phyloP scores from a whole-genome alignment of 2,329 filamentous ascomycete genomes.

The Zasmidium angulare region DNA sequence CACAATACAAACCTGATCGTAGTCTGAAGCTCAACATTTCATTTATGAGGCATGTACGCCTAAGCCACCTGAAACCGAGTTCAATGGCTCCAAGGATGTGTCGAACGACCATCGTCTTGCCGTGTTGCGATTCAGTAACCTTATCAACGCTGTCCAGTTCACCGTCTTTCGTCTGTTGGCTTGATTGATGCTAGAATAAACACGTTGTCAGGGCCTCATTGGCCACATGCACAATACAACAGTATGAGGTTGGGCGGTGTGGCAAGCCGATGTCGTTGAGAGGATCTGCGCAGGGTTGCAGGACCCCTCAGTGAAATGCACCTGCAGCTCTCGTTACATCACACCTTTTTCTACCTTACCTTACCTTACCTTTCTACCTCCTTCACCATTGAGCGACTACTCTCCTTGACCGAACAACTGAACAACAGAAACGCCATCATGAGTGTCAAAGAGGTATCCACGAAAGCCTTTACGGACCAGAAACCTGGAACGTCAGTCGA shows the following conservation, averaged over 20 bases:
- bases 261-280: not conserved
- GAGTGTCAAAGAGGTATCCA: constrained; percentile 74
- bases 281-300: not conserved
- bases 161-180: not conserved
- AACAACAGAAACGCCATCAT: constrained; percentile 48
- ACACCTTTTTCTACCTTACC: not conserved
- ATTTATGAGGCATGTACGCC: too few species aligned
- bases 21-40: too few species aligned
- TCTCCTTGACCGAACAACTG: constrained; percentile 8
- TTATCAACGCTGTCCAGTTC: not conserved
- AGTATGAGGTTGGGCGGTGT: not conserved
- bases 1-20: too few species aligned
- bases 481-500: constrained; percentile 94
- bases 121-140: not conserved
- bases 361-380: not conserved
- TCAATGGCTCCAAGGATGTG: too few species aligned
- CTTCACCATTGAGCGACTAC: constrained; percentile 13
- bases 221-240: not conserved
- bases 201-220: not conserved
- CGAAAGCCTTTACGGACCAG: constrained; percentile 89
- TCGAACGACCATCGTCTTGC: too few species aligned
- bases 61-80: not conserved
- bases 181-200: not conserved
- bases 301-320: too few species aligned
- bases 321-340: too few species aligned